Conservation (phyloP, 1,139 yeast genomes). For the Zygosaccharomyces sapae region DNA sequence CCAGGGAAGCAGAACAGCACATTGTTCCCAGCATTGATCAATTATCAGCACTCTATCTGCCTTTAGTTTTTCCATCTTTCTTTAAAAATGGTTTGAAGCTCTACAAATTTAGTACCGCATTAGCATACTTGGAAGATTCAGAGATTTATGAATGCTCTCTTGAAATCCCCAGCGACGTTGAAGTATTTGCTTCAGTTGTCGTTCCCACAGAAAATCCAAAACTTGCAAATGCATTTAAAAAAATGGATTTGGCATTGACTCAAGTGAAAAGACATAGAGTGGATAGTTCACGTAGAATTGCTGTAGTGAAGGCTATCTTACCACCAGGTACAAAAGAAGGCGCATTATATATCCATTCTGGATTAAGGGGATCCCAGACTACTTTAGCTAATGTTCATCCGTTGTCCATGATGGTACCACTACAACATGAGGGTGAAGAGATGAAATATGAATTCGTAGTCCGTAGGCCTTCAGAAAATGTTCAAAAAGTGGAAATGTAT, state of each 20-base stretch:
- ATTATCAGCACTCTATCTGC: slow-evolving; percentile 71
- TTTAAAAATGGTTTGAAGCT: slow-evolving; percentile 56
- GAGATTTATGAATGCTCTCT: slow-evolving; percentile 79
- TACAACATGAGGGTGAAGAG: slow-evolving; percentile 66
- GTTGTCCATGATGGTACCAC: slow-evolving; percentile 70
- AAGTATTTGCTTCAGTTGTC: slow-evolving; percentile 45
- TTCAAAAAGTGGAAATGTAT: slow-evolving; percentile 71
- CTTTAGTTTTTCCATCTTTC: slow-evolving; percentile 80
- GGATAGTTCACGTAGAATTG: slow-evolving; percentile 47
- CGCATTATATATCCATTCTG: slow-evolving; percentile 70
- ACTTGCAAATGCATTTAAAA: slow-evolving; percentile 20
- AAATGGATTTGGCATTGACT: slow-evolving; percentile 59
- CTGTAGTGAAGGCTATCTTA: slow-evolving; percentile 73
- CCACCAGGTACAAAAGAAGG: slow-evolving; percentile 70
- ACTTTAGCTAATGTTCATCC: slow-evolving; percentile 62
- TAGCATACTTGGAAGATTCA: slow-evolving; percentile 65
- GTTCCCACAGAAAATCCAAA: slow-evolving; percentile 20
- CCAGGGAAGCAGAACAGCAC: slow-evolving; percentile 73
- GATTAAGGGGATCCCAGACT: slow-evolving; percentile 58
- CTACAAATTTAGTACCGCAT: slow-evolving; percentile 69
- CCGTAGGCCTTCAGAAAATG: slow-evolving; percentile 65
- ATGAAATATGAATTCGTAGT: slow-evolving; percentile 63
- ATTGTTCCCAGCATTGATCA: slow-evolving; percentile 80
- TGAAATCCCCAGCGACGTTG: slow-evolving; percentile 65
- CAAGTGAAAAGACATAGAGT: slow-evolving; percentile 71